These are phyloP conservation scores for Endocarpon pusillum DNA, from an alignment of 495 filamentous ascomycete species.

Conservation along the genomic window DNA sequence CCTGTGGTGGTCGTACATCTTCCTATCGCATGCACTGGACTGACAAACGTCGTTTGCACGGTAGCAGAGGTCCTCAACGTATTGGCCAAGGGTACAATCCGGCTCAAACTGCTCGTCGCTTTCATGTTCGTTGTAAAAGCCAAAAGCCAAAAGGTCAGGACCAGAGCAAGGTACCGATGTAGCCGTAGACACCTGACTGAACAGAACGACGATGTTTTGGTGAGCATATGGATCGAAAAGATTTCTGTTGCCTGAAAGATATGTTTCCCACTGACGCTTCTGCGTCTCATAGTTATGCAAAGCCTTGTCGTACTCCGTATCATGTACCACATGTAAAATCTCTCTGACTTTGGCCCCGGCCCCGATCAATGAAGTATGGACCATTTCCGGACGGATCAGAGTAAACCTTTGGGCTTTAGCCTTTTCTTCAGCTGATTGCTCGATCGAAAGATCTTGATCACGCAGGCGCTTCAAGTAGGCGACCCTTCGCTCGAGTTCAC, in stretches of 20 bases:
- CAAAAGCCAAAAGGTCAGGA: conserved; percentile 67
- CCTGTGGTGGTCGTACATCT: conserved; percentile 84
- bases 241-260: conserved; percentile 63
- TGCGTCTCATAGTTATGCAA: conserved; percentile 88
- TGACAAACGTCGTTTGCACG: conserved; percentile 58
- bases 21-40: conserved; percentile 70
- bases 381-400: conserved; percentile 87
- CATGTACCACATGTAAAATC: conserved; percentile 81
- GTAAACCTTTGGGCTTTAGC: conserved; percentile 53
- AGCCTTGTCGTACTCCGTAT: conserved; percentile 91
- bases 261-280: conserved; percentile 87
- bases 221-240: conserved; percentile 88
- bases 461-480: conserved; percentile 63
- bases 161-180: conserved; percentile 87
- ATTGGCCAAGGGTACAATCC: conserved; percentile 88
- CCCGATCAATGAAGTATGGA: conserved; percentile 58
- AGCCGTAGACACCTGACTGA: conserved; percentile 76
- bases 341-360: conserved; percentile 77
- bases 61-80: conserved; percentile 79
- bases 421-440: conserved; percentile 41
- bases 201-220: conserved; percentile 89
- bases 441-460: conserved; percentile 49
- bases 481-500: conserved; percentile 74
- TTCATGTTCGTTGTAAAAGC: conserved; percentile 83
- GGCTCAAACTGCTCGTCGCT: conserved; percentile 51